Evolutionary conservation across 768 basidiomycete species (phyloP).

Genomic region (Rhizopogon salebrosus): DNA sequence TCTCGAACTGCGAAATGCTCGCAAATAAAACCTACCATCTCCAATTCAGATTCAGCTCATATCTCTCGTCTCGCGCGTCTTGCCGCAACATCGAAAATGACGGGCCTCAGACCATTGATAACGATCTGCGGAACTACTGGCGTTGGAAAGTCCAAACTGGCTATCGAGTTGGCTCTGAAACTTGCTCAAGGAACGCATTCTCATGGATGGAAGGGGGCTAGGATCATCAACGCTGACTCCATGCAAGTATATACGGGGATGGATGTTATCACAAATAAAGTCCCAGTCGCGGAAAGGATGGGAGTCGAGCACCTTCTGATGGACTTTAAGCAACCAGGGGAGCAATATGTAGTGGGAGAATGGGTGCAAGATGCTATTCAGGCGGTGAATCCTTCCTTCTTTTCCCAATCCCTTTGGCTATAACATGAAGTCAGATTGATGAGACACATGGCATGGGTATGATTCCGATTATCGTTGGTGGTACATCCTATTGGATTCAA

Average conservation of each 20-base stretch:
- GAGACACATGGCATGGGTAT: conserved; percentile 58
- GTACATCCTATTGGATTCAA: conserved; percentile 97
- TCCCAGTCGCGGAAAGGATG: conserved; percentile 65
- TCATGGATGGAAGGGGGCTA: conserved; percentile 53
- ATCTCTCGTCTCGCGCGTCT: too few species aligned
- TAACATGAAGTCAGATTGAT: conserved; percentile 51
- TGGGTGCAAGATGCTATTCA: conserved; percentile 83
- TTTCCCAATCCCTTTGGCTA: not conserved
- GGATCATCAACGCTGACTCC: conserved; percentile 91
- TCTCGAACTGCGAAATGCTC: too few species aligned
- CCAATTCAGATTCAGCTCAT: too few species aligned
- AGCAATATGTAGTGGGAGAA: conserved; percentile 81
- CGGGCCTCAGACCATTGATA: conserved; percentile 58
- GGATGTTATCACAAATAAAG: conserved; percentile 93
- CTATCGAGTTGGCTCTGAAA: conserved; percentile 77
- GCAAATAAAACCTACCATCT: too few species aligned
- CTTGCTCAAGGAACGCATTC: conserved; percentile 31
- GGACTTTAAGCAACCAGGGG: conserved; percentile 80
- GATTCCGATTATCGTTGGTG: conserved; percentile 89
- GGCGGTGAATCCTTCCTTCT: conserved; percentile 47
- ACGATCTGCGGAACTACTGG: conserved; percentile 92
- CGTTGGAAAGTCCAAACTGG: conserved; percentile 91
- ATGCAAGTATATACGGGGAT: conserved; percentile 96
- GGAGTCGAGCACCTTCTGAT: conserved; percentile 88
- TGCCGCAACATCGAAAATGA: conserved; percentile 10